Percentiles rank a stretch among this genome's conserved stretches.
Evolutionary conservation across 1,139 yeast species (phyloP).

Genomic region (Lodderomyces orthopsilosis): DNA sequence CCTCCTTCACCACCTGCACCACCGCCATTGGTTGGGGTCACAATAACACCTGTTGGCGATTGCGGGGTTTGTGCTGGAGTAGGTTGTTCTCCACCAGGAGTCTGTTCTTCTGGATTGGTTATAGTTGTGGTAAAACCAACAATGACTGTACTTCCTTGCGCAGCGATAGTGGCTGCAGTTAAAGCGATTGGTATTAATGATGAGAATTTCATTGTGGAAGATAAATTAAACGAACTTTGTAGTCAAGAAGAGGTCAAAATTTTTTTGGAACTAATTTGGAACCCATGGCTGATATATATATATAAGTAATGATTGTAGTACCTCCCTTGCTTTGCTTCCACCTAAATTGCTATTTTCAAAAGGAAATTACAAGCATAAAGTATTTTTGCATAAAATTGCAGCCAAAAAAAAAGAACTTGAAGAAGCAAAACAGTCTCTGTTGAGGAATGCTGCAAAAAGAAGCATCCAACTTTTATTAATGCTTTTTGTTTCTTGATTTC

Average conservation of each 20-base stretch:
- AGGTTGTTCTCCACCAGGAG: slow-evolving; percentile 1
- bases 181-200: slow-evolving; percentile 2
- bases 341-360: background rate
- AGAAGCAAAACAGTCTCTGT: background rate
- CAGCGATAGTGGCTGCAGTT: background rate
- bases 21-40: background rate
- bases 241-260: background rate
- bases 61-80: background rate
- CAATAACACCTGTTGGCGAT: background rate
- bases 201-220: slow-evolving; percentile 1
- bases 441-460: background rate
- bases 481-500: too few species aligned
- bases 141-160: slow-evolving; percentile 1
- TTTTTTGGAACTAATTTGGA: too few species aligned
- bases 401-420: background rate
- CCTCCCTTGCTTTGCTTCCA: too few species aligned
- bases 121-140: slow-evolving; percentile 1
- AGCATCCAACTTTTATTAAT: background rate
- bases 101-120: background rate
- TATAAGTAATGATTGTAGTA: too few species aligned
- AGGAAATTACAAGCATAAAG: slow-evolving; percentile 1
- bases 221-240: background rate
- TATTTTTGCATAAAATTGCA: background rate
- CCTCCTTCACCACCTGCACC: background rate
- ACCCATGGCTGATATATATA: too few species aligned